Conservation (phyloP, 495 filamentous ascomycete genomes). For the Xylaria scruposa region DNA sequence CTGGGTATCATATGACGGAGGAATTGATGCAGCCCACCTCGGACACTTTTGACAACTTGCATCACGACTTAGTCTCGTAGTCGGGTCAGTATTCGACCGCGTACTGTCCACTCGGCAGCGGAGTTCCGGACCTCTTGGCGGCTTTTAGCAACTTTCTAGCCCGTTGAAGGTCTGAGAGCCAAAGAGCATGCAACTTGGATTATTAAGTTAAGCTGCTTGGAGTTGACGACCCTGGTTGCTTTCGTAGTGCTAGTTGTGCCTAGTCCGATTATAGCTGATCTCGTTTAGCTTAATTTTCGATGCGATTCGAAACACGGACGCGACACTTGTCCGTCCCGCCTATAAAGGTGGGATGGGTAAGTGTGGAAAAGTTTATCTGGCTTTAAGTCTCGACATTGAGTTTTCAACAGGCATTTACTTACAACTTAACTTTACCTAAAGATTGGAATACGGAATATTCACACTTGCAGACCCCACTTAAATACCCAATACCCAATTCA, state of each 20-base stretch:
- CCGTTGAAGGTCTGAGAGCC: not conserved
- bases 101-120: not conserved
- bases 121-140: not conserved
- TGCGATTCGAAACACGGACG: conserved; percentile 12
- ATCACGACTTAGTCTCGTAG: not conserved
- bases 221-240: conserved; percentile 12
- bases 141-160: not conserved
- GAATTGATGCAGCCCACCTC: conserved; percentile 15
- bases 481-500: not conserved
- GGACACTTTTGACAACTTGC: conserved; percentile 18
- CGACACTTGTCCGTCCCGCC: conserved; percentile 18
- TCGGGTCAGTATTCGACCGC: conserved; percentile 17
- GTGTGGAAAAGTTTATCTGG: not conserved
- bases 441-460: not conserved
- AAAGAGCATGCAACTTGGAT: not conserved
- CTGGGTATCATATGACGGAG: not conserved
- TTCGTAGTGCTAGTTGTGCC: conserved; percentile 9
- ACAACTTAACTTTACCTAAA: not conserved
- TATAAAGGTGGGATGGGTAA: not conserved
- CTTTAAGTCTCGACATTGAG: not conserved
- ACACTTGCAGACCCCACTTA: not conserved
- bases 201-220: conserved; percentile 4
- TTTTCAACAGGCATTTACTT: not conserved
- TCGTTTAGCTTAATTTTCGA: conserved; percentile 1
- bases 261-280: conserved; percentile 1